phyloP scores from a whole-genome alignment of 2,329 filamentous ascomycete genomes.

The Geosmithia flava region DNA sequence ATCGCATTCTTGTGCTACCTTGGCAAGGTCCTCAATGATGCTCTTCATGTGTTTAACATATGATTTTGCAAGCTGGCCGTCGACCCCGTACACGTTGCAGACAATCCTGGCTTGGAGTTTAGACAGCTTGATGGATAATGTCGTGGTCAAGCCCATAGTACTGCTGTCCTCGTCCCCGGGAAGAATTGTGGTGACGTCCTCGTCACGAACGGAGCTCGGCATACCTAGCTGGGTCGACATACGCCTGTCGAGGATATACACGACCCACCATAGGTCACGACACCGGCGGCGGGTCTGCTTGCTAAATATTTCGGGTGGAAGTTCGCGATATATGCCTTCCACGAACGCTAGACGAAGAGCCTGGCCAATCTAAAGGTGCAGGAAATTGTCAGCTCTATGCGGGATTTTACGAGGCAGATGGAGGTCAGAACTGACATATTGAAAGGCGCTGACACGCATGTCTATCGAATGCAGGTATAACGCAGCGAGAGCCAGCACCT shows the following conservation, averaged over 20 bases:
- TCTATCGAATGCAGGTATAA: conserved; percentile 21
- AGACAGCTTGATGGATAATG: conserved; percentile 1
- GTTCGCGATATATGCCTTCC: not conserved
- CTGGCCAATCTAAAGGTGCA: not conserved
- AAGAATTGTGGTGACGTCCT: conserved; percentile 1
- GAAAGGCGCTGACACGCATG: conserved; percentile 19
- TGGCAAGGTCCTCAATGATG: not conserved
- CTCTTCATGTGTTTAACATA: conserved; percentile 1
- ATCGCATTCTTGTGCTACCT: conserved; percentile 2
- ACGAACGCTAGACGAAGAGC: not conserved
- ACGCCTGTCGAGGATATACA: conserved; percentile 2
- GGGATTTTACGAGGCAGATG: too few relatives aligned
- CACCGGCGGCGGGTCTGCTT: not conserved
- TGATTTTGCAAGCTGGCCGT: not conserved
- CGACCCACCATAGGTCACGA: not conserved
- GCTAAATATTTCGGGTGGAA: not conserved
- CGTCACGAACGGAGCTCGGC: not conserved
- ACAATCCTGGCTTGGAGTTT: not conserved
- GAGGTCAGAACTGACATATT: conserved; percentile 12
- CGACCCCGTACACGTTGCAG: not conserved
- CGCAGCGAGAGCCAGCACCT: conserved; percentile 16
- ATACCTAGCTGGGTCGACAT: not conserved
- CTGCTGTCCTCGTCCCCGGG: not conserved
- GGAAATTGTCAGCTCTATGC: not conserved
- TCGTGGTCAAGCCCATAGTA: conserved; percentile 1